These are phyloP conservation scores for Lipomyces oligophaga DNA, from an alignment of 805 yeast species.

Conservation along the genomic window DNA sequence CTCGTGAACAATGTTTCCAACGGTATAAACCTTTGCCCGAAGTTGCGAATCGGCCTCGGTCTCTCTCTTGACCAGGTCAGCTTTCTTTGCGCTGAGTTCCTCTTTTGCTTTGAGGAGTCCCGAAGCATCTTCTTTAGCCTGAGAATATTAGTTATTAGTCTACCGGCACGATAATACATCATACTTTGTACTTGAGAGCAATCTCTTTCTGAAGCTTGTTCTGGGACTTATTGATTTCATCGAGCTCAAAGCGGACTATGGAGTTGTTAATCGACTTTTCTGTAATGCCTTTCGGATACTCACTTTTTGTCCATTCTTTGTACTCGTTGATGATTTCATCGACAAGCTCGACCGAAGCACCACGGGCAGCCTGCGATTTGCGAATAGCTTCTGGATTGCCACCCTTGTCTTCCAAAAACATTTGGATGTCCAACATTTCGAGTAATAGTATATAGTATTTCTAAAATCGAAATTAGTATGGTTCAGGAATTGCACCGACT, in stretches of 20 bases:
- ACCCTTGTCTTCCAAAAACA: conserved; percentile 93
- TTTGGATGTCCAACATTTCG: conserved; percentile 82
- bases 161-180: background rate
- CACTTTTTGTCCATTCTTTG: conserved; percentile 80
- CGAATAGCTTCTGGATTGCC: conserved; percentile 89
- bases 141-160: background rate
- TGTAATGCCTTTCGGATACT: conserved; percentile 1
- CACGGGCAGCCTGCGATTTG: conserved; percentile 89
- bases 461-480: too few relatives aligned
- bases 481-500: too few relatives aligned
- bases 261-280: background rate
- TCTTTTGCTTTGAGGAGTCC: conserved; percentile 82
- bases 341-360: conserved; percentile 88
- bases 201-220: conserved; percentile 90
- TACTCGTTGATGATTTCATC: conserved; percentile 92
- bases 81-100: conserved; percentile 64
- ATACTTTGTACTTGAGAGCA: conserved; percentile 74
- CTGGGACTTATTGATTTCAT: conserved; percentile 80
- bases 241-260: conserved; percentile 73
- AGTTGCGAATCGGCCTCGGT: conserved; percentile 73
- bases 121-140: conserved; percentile 86
- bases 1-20: conserved; percentile 93
- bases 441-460: background rate
- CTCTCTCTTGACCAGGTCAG: conserved; percentile 61
- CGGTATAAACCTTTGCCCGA: conserved; percentile 75